Evolutionary conservation across 306 rosid species (phyloP), one percentile per base, ranked within the genome.

Genomic region (Quillaja saponaria): DNA sequence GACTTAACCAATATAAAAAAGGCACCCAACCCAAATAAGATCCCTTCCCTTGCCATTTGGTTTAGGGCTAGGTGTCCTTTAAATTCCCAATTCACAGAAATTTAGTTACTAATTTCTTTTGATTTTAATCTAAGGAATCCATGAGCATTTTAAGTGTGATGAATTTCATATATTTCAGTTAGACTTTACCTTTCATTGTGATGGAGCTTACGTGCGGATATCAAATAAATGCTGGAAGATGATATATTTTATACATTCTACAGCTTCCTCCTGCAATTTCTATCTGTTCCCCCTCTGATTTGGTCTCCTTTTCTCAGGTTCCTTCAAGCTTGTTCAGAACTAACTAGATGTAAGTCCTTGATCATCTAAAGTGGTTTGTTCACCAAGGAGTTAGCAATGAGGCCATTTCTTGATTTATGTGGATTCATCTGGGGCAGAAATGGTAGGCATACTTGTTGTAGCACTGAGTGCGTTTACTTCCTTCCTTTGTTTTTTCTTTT

Each of bases 251-350:
- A 17, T 54, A 19, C 51, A 33, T 37, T 45, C 51, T 40, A 39
- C 38, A 25, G 50, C 47, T 69, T 68, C 59, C 55, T 69, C 20
- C 19, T 34, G 37, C 50, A 7, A 38, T 62, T 44, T 34, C 48
- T 70, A 41, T 15, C 38, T 25, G 35, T 62, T 46, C 64, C 56
- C 49, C 35, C 7, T 71, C 44, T 39, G 12, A 39, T 39, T 39
- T 39, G 44, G 44, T 13, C 25, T 56, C 28, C 49, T 71, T 20
- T 21, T 75, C 72, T 44, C 85, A 86, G 96, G 82, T 88, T 80
- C 75, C 96, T 4, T 77, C 92, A 35, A 78, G 75, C 76, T 75
- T 86, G 77, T 88, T 88, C 79, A 84, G 67, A 79, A 71, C 55
- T 47, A 46, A 68, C 51, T 77, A 78, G 75, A 61, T 52, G 9